A percentile compares a stretch with the other conserved stretches of the same genome.
phyloP scores from a whole-genome alignment of 2,329 filamentous ascomycete genomes.

The Stachybotrys elegans region DNA sequence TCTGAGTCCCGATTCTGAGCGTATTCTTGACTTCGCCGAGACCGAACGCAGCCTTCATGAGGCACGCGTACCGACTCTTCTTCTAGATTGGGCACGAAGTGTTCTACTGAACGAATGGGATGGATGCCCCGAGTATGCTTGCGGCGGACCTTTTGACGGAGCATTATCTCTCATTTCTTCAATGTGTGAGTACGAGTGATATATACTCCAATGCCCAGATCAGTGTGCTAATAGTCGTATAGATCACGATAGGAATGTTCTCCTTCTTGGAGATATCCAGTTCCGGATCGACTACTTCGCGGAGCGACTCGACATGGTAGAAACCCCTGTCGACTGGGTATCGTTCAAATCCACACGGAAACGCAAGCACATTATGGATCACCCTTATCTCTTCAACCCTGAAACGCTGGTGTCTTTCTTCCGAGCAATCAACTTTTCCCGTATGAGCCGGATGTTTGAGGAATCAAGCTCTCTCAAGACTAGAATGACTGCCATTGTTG shows the following conservation, averaged over 20 bases:
- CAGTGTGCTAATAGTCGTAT: too few species aligned
- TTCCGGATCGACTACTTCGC: constrained; percentile 74
- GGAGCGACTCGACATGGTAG: constrained; percentile 68
- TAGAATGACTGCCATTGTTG: constrained; percentile 51
- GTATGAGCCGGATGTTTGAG: constrained; percentile 78
- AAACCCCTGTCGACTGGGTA: constrained; percentile 70
- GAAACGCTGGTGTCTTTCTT: constrained; percentile 76
- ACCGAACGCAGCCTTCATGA: constrained; percentile 51
- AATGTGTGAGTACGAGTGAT: constrained; percentile 63
- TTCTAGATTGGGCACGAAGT: constrained; percentile 68
- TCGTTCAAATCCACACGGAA: constrained; percentile 56
- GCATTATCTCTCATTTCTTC: constrained; percentile 69
- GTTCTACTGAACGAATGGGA: constrained; percentile 79
- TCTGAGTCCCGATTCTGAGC: constrained; percentile 37
- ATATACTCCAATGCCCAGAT: constrained; percentile 10
- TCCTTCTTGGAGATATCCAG: constrained; percentile 62
- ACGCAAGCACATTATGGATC: constrained; percentile 70
- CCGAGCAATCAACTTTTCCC: constrained; percentile 78
- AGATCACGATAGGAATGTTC: constrained; percentile 58
- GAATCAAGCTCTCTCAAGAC: constrained; percentile 55
- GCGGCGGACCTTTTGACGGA: constrained; percentile 68
- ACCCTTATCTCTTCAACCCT: constrained; percentile 73
- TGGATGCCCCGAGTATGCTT: constrained; percentile 63
- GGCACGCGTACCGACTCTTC: constrained; percentile 49
- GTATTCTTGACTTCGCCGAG: constrained; percentile 43